A percentile compares a stretch with the other conserved stretches of the same genome.
phyloP scores from a whole-genome alignment of 2,329 filamentous ascomycete genomes.

The Scedosporium dehoogii region DNA sequence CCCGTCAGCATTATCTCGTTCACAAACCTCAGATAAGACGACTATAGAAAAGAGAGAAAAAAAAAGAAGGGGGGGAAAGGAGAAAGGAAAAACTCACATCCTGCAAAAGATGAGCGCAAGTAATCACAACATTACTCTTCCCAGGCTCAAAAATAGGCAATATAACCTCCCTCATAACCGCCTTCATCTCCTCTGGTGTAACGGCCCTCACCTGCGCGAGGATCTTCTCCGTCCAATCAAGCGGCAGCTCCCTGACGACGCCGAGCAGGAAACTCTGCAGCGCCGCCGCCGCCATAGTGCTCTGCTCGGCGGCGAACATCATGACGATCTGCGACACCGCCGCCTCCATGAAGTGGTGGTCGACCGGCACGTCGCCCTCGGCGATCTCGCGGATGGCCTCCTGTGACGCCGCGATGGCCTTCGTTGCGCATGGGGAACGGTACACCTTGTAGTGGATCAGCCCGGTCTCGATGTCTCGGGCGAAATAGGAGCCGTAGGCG shows the following conservation, averaged over 20 bases:
- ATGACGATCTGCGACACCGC: slow-evolving; percentile 86
- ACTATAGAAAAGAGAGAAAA: background rate
- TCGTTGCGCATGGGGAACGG: slow-evolving; percentile 79
- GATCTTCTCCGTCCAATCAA: slow-evolving; percentile 68
- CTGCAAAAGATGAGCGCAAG: slow-evolving; percentile 75
- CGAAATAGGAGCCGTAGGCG: slow-evolving; percentile 80
- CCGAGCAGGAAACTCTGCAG: slow-evolving; percentile 73
- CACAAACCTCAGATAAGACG: too few relatives aligned
- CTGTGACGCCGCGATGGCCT: slow-evolving; percentile 70
- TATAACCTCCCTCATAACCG: slow-evolving; percentile 63
- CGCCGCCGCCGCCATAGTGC: slow-evolving; percentile 74
- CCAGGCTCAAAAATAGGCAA: slow-evolving; percentile 71
- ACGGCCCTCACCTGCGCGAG: slow-evolving; percentile 70
- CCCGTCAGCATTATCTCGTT: background rate
- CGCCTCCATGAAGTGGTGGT: slow-evolving; percentile 75
- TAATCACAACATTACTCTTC: slow-evolving; percentile 76
- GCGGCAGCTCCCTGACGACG: slow-evolving; percentile 65
- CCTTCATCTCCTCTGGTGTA: slow-evolving; percentile 64
- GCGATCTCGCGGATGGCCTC: slow-evolving; percentile 67
- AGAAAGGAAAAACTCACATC: slow-evolving; percentile 50
- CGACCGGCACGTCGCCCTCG: slow-evolving; percentile 60
- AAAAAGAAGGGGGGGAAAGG: slow-evolving; percentile 1
- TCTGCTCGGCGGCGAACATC: slow-evolving; percentile 76
- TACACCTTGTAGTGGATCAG: slow-evolving; percentile 79
- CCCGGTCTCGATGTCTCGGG: slow-evolving; percentile 67